A percentile compares a stretch with the other conserved stretches of the same genome.
phyloP scores from a whole-genome alignment of 805 yeast species.

The Candida tammaniensis region DNA sequence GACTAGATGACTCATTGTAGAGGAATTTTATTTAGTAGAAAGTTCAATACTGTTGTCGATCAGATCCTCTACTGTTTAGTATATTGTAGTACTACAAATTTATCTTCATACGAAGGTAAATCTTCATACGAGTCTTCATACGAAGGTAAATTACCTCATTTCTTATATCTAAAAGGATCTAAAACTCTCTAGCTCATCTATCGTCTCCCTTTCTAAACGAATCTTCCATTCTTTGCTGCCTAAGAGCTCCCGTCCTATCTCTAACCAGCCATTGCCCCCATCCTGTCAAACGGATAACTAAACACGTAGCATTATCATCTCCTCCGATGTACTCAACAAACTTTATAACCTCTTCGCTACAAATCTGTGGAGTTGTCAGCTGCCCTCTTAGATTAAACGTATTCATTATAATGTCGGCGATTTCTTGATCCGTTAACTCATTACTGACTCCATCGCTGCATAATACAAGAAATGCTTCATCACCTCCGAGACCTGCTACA shows the following conservation, averaged over 20 bases:
- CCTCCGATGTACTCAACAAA: constrained; percentile 87
- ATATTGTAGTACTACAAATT: too few relatives aligned
- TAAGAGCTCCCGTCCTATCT: constrained; percentile 77
- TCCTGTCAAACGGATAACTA: constrained; percentile 74
- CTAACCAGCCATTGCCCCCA: constrained; percentile 92
- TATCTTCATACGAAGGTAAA: too few relatives aligned
- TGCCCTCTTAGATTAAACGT: constrained; percentile 64
- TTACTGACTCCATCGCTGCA: constrained; percentile 88
- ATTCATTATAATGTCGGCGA: constrained; percentile 80
- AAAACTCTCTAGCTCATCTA: too few relatives aligned
- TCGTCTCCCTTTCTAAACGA: constrained; percentile 30
- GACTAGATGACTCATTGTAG: too few relatives aligned
- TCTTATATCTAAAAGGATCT: too few relatives aligned
- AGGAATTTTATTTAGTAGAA: too few relatives aligned
- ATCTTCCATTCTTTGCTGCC: constrained; percentile 67
- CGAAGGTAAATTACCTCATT: too few relatives aligned
- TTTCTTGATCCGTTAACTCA: constrained; percentile 81
- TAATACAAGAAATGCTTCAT: constrained; percentile 80
- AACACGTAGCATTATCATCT: constrained; percentile 93
- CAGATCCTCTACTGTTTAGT: too few relatives aligned
- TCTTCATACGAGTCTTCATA: too few relatives aligned
- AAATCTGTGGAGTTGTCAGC: constrained; percentile 77
- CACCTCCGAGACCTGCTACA: constrained; percentile 63
- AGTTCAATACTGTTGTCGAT: too few relatives aligned
- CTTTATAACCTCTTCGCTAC: constrained; percentile 81